phyloP scores from a whole-genome alignment of 805 yeast species.

The Metschnikowia similis region DNA sequence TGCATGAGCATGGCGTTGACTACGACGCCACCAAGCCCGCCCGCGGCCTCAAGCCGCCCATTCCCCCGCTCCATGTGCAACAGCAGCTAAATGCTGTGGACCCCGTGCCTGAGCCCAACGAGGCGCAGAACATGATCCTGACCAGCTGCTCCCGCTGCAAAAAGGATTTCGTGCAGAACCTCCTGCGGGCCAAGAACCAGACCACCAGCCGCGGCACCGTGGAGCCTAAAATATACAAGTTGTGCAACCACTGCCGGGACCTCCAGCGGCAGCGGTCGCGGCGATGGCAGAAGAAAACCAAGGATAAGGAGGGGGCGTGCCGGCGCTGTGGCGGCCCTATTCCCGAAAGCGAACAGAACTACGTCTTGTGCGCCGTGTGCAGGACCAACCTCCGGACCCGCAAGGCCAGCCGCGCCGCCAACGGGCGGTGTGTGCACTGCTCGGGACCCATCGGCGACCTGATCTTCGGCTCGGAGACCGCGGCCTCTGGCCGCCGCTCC shows the following conservation, averaged over 20 bases:
- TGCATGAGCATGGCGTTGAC: slow-evolving; percentile 2
- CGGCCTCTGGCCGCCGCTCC: slow-evolving; percentile 16
- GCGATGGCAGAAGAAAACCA: slow-evolving; percentile 62
- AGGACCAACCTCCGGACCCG: slow-evolving; percentile 50
- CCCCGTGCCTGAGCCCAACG: slow-evolving; percentile 6
- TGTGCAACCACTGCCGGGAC: slow-evolving; percentile 63
- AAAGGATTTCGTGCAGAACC: slow-evolving; percentile 49
- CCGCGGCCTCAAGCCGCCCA: slow-evolving; percentile 25
- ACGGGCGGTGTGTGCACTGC: slow-evolving; percentile 67
- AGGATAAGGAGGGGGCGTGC: slow-evolving; percentile 58
- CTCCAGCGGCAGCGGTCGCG: slow-evolving; percentile 59
- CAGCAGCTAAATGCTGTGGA: slow-evolving; percentile 29
- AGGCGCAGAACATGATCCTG: slow-evolving; percentile 9
- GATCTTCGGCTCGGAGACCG: slow-evolving; percentile 26
- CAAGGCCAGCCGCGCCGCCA: slow-evolving; percentile 56
- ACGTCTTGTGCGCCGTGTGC: slow-evolving; percentile 59
- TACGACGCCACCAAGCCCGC: slow-evolving; percentile 1
- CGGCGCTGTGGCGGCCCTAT: slow-evolving; percentile 58
- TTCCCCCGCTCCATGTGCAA: slow-evolving; percentile 43
- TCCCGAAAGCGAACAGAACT: slow-evolving; percentile 47
- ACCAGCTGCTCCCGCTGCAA: slow-evolving; percentile 54
- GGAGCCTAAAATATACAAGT: slow-evolving; percentile 44
- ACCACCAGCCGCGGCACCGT: slow-evolving; percentile 27
- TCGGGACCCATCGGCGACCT: slow-evolving; percentile 50
- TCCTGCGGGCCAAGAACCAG: slow-evolving; percentile 28